A percentile compares a stretch with the other conserved stretches of the same genome.
Evolutionary conservation across 345 rosid genomes (phyloP).

Genomic region (Syzygium aqueum): DNA sequence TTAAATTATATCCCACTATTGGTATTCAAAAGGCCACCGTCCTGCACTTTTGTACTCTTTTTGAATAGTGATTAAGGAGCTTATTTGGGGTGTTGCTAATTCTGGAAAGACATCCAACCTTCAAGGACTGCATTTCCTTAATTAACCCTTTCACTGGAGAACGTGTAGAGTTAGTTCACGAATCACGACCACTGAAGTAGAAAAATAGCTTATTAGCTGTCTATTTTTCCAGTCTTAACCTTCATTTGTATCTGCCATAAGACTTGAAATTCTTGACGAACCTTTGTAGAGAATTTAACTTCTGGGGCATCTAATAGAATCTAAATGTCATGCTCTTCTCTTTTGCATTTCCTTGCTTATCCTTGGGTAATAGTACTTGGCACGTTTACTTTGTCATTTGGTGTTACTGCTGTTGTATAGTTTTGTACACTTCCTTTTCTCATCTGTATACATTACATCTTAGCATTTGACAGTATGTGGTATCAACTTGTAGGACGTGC

Average conservation of each 20-base stretch:
- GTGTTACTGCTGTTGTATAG: neutral
- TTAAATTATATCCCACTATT: neutral
- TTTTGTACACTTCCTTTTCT: neutral
- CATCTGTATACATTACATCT: neutral
- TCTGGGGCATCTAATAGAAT: neutral
- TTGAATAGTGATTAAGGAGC: neutral
- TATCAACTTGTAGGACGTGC: conserved; percentile 37
- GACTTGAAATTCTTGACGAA: neutral
- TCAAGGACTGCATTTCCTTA: neutral
- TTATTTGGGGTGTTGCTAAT: neutral
- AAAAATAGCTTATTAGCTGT: neutral
- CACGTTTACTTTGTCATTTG: neutral
- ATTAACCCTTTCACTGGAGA: neutral
- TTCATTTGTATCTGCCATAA: neutral
- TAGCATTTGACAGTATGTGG: neutral
- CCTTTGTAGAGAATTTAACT: neutral
- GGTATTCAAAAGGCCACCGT: neutral
- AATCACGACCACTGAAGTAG: neutral
- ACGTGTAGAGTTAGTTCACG: neutral
- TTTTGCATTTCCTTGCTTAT: neutral
- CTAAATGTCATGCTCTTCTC: neutral
- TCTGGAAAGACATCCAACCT: neutral
- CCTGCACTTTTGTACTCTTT: neutral
- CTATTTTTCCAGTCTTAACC: neutral
- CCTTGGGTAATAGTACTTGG: neutral